Evolutionary conservation across 495 filamentous ascomycete genomes (phyloP).

Genomic region (Penicillium salamii): DNA sequence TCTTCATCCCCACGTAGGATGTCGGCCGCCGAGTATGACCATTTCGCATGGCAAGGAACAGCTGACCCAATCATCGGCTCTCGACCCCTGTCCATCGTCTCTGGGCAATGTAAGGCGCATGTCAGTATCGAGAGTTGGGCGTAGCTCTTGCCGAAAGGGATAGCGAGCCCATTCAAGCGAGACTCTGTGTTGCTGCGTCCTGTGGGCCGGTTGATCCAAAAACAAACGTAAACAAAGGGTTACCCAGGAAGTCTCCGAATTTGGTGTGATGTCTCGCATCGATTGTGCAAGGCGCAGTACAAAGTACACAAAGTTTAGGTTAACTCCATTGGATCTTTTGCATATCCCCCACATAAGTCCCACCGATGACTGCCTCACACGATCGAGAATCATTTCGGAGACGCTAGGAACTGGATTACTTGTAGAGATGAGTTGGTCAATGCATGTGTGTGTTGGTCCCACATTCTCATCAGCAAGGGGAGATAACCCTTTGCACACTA

Average conservation of each 20-base stretch:
- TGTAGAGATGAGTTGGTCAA: neutral
- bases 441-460: constrained; percentile 3
- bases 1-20: neutral
- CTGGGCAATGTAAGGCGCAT: constrained; percentile 31
- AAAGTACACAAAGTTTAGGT: neutral
- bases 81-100: constrained; percentile 11
- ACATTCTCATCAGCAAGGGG: constrained; percentile 11
- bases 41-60: constrained; percentile 1
- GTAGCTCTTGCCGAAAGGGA: constrained; percentile 5
- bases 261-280: constrained; percentile 28
- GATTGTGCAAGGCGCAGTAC: constrained; percentile 7
- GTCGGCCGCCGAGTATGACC: constrained; percentile 1
- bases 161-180: constrained; percentile 14
- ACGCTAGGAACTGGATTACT: constrained; percentile 1
- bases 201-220: constrained; percentile 13
- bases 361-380: constrained; percentile 3
- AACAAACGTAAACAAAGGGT: constrained; percentile 12
- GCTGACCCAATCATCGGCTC: constrained; percentile 19
- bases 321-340: neutral
- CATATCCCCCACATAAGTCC: constrained; percentile 5
- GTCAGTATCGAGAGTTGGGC: constrained; percentile 17
- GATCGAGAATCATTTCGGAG: neutral
- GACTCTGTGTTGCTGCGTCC: neutral
- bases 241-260: neutral
- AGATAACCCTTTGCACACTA: neutral